Percentiles rank a stretch among this genome's conserved stretches.
These are phyloP conservation scores for Prosopis cineraria DNA, from an alignment of 306 rosid genomes.

Conservation along the genomic window DNA sequence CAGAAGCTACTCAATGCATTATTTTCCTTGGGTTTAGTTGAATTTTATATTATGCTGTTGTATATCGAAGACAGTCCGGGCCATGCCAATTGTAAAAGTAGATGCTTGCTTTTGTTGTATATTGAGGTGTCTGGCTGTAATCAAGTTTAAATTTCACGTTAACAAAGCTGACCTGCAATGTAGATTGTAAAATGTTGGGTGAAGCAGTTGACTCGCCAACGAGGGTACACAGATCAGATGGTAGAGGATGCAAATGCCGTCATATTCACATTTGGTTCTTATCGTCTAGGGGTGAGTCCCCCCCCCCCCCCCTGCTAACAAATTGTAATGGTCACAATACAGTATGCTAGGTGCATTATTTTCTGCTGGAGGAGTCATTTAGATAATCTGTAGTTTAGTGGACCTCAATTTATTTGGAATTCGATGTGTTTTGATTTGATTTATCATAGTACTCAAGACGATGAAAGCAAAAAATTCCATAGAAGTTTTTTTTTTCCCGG, in stretches of 20 bases:
- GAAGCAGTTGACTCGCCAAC: conserved; percentile 58
- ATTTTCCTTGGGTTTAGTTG: not conserved
- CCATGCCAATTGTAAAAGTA: not conserved
- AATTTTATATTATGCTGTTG: not conserved
- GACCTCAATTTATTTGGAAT: conserved; percentile 22
- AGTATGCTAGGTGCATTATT: no score
- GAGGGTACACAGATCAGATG: conserved; percentile 78
- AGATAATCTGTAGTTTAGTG: conserved; percentile 21
- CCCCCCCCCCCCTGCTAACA: not conserved
- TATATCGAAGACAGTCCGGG: not conserved
- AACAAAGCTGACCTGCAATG: conserved; percentile 33
- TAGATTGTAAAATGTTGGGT: conserved; percentile 83
- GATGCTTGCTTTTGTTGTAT: not conserved
- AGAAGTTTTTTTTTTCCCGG: no score
- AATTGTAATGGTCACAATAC: conserved; percentile 17
- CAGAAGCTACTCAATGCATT: not conserved
- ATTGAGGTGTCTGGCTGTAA: not conserved
- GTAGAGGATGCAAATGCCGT: conserved; percentile 76
- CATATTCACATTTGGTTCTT: conserved; percentile 71
- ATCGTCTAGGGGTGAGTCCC: conserved; percentile 59
- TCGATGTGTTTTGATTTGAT: not conserved
- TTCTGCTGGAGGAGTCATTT: not conserved
- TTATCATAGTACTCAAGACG: conserved; percentile 8
- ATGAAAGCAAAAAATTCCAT: conserved; percentile 16
- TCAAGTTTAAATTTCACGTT: conserved; percentile 26